Conservation (phyloP, 805 yeast species). For the Kuraishia capsulata region DNA sequence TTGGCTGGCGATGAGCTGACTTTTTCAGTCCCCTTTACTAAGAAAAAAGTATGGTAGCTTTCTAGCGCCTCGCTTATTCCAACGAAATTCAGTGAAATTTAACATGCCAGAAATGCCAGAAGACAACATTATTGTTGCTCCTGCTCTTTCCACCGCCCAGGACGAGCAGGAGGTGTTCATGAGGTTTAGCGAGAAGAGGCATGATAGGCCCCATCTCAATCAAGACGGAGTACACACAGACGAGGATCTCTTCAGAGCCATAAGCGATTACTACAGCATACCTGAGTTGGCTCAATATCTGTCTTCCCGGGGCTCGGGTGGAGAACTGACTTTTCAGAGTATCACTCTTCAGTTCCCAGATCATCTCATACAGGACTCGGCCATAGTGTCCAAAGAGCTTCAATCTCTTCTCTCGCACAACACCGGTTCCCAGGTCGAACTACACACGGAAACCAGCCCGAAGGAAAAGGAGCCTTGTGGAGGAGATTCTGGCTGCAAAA, state of each 20-base stretch:
- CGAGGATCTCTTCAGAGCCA: slow-evolving; percentile 17
- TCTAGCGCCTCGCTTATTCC: no score
- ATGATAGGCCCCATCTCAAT: slow-evolving; percentile 18
- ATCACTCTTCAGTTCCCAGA: slow-evolving; percentile 93
- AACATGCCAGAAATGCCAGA: no score
- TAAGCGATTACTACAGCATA: slow-evolving; percentile 48
- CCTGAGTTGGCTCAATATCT: slow-evolving; percentile 14
- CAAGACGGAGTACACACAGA: slow-evolving; percentile 9
- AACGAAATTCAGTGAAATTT: no score
- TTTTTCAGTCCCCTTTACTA: no score
- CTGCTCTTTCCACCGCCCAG: slow-evolving; percentile 67
- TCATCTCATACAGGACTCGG: slow-evolving; percentile 64
- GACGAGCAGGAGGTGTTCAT: slow-evolving; percentile 38
- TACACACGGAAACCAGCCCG: not conserved
- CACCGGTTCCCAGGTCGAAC: not conserved
- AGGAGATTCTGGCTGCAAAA: slow-evolving; percentile 1
- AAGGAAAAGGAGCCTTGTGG: not conserved
- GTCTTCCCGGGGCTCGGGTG: slow-evolving; percentile 17
- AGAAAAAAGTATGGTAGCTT: no score
- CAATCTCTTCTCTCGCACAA: slow-evolving; percentile 28
- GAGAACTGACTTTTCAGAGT: slow-evolving; percentile 25
- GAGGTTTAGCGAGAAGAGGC: slow-evolving; percentile 19
- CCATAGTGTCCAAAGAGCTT: slow-evolving; percentile 50
- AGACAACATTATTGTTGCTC: slow-evolving; percentile 34
- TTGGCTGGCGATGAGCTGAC: not conserved